Conservation (phyloP, 164 flowering plant species). For the Kalanchoe fedtschenkoi region DNA sequence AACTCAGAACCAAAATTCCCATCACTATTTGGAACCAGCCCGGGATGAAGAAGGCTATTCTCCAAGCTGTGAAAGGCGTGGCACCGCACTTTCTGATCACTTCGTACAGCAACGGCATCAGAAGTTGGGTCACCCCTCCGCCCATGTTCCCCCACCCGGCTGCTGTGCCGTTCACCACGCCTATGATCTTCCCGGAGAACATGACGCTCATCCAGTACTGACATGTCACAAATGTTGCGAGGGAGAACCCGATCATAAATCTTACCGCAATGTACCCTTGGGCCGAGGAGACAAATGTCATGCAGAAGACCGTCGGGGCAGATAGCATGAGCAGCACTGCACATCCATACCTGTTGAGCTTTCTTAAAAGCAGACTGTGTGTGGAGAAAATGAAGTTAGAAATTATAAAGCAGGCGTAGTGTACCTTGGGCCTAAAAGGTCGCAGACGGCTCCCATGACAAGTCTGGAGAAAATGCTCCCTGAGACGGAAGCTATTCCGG, state of each 20-base stretch:
- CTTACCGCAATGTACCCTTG: conserved; percentile 36
- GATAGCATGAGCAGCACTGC: conserved; percentile 47
- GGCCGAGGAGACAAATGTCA: conserved; percentile 40
- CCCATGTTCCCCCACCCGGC: conserved; percentile 72
- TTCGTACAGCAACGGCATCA: conserved; percentile 49
- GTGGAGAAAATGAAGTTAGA: too few relatives aligned
- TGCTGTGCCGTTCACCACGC: conserved; percentile 35
- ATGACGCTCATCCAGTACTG: conserved; percentile 58
- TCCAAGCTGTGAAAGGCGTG: conserved; percentile 69
- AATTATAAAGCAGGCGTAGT: too few relatives aligned
- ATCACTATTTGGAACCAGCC: conserved; percentile 14
- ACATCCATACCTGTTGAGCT: too few relatives aligned
- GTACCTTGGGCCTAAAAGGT: conserved; percentile 55
- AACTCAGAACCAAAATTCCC: too few relatives aligned
- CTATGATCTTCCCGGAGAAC: conserved; percentile 56
- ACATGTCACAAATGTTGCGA: conserved; percentile 72
- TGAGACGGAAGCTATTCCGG: conserved; percentile 69
- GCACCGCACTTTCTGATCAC: conserved; percentile 22
- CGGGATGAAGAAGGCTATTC: conserved; percentile 78
- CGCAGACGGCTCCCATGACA: conserved; percentile 66
- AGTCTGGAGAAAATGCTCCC: conserved; percentile 67
- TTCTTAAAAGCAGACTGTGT: too few relatives aligned
- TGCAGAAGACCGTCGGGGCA: conserved; percentile 57
- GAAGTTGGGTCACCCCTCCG: conserved; percentile 69
- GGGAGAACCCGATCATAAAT: conserved; percentile 49